Percentiles rank a stretch among this genome's conserved stretches.
Conservation (phyloP, 306 rosid species). For the Dryas alaskensis region DNA sequence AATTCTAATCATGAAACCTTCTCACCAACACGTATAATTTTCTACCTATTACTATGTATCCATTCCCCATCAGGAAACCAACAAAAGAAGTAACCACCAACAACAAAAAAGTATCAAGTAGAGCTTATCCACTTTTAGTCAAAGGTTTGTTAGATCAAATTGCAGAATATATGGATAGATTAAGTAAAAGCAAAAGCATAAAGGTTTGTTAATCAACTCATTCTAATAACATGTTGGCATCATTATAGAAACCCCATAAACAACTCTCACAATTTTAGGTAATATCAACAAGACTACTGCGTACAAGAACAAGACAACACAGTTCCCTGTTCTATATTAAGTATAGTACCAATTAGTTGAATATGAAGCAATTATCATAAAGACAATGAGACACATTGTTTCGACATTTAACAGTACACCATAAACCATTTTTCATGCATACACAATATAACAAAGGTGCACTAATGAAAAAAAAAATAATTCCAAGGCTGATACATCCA, state of each 20-base stretch:
- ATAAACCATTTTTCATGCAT: not conserved
- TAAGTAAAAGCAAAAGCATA: not conserved
- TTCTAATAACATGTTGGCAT: not conserved
- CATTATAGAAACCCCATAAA: not conserved
- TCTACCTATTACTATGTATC: not conserved
- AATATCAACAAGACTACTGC: not conserved
- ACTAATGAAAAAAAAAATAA: not conserved
- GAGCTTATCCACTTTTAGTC: not conserved
- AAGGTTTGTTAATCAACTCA: not conserved
- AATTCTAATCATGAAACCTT: constrained; percentile 8
- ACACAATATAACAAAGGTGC: not conserved
- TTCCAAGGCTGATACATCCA: not conserved
- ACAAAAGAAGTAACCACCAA: not conserved
- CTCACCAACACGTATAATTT: not conserved
- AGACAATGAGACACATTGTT: not conserved
- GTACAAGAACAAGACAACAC: not conserved
- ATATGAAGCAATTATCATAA: not conserved
- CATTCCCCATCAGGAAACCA: too few species aligned
- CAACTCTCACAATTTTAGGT: not conserved
- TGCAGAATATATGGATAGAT: not conserved
- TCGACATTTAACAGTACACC: not conserved
- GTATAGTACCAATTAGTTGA: not conserved
- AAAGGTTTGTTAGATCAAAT: not conserved
- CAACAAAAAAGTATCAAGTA: not conserved
- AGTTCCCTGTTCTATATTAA: not conserved